Conservation (phyloP, 352 stramenopile species). For the Pythium dissimile region DNA sequence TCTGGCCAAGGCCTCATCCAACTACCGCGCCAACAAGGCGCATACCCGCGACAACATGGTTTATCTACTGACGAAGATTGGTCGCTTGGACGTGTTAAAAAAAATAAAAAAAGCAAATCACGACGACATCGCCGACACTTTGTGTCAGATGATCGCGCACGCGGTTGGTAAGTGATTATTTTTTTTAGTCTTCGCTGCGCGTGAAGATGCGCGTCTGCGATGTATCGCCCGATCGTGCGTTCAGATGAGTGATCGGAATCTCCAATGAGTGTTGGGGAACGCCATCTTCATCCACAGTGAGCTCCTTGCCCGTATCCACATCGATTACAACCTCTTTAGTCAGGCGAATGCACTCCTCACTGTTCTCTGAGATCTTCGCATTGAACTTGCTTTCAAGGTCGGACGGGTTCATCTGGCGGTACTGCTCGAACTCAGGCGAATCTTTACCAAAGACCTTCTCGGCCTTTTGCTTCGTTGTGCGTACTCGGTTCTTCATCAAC, state of each 20-base stretch:
- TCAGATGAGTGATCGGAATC: neutral
- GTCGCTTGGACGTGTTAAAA: neutral
- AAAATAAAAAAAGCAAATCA: neutral
- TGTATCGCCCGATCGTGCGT: neutral
- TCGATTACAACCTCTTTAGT: neutral
- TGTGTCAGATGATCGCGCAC: no score
- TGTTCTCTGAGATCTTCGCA: neutral
- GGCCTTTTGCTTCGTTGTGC: neutral
- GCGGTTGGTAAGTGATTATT: neutral
- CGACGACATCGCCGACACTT: slow-evolving; percentile 2
- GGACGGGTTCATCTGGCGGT: neutral
- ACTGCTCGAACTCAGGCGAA: neutral
- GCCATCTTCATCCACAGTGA: neutral
- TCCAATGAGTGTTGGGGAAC: neutral
- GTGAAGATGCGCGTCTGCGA: slow-evolving; percentile 3
- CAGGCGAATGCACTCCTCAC: neutral
- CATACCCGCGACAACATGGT: neutral
- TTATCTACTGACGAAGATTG: neutral
- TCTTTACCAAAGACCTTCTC: slow-evolving; percentile 4
- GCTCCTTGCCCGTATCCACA: neutral
- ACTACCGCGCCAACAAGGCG: neutral
- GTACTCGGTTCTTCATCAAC: slow-evolving; percentile 1
- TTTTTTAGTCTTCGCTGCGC: neutral
- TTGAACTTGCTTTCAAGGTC: neutral
- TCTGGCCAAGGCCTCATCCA: neutral